Conservation (phyloP, 1,284 basidiomycete species). For the Ceratobasidium sp. region DNA sequence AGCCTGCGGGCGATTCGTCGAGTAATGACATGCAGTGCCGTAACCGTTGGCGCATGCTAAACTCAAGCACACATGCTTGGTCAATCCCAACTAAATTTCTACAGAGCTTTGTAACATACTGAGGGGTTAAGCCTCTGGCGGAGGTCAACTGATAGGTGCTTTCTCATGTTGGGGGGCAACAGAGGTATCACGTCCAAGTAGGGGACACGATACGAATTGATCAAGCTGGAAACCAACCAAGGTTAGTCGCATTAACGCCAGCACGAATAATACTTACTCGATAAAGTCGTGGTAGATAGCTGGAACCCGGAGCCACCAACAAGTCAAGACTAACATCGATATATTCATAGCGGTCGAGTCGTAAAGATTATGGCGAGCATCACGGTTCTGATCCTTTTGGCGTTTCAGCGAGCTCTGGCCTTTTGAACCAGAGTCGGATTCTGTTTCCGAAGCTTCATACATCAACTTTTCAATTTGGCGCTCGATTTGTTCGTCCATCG, state of each 20-base stretch:
- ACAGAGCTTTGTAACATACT: conserved; percentile 52
- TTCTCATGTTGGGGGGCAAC: conserved; percentile 69
- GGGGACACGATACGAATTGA: conserved; percentile 78
- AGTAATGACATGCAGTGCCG: conserved; percentile 65
- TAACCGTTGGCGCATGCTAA: conserved; percentile 68
- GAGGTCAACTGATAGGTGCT: conserved; percentile 73
- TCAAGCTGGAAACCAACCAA: conserved; percentile 57
- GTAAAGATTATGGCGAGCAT: conserved; percentile 46
- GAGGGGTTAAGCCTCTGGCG: conserved; percentile 70
- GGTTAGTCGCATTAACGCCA: conserved; percentile 27
- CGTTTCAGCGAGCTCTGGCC: conserved; percentile 39
- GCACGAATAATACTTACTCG: conserved; percentile 56
- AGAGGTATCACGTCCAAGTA: conserved; percentile 78
- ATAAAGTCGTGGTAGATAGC: conserved; percentile 77
- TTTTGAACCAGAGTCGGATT: conserved; percentile 26
- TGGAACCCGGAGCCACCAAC: conserved; percentile 81
- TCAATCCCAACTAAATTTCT: neutral
- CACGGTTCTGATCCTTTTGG: conserved; percentile 39
- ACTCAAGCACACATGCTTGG: neutral
- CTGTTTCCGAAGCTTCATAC: conserved; percentile 38
- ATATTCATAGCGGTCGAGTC: conserved; percentile 68
- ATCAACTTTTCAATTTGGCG: conserved; percentile 35
- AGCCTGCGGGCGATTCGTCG: conserved; percentile 68
- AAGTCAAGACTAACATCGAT: conserved; percentile 71
- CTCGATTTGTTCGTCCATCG: conserved; percentile 45